Base-by-base conservation (phyloP, 2,329 filamentous ascomycete genomes). In the Penicillium psychrosexuale region DNA sequence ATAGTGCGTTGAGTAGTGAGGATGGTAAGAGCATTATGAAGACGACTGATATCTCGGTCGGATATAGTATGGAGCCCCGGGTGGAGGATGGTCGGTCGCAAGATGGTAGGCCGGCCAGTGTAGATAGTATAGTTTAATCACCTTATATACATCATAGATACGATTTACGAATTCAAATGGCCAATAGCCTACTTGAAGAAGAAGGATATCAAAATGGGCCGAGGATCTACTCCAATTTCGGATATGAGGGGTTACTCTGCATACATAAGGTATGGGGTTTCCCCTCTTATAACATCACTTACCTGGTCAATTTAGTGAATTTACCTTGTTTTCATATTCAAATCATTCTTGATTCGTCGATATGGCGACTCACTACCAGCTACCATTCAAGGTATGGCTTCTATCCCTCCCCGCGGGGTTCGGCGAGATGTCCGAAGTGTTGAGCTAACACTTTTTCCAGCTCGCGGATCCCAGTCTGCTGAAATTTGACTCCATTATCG, bases 401-500 rank as follows among this genome's bases (percentile, higher is more conserved):
- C 22, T 34, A 28, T 33, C 12, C 22, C 22, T 5, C 22, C 22
- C 22, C 22, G 22, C 48, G 51, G 43, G 40, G 37, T 19, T 61
- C 62, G 59, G 57, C 51, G 24, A 62, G 55, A 64, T 60, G 55
- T 56, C 58, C 60, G 61, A 60, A 47, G 19, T 30, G 8, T 22
- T 40, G 19, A 34, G 13, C 52, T 58, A 50, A 61, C 43, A 19
- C 49, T 9, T n/a, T 13, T 75, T 77, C 31, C 58, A 78, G 62
- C 73, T 84, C 33, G 68, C 74, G 19, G 76, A 84, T 64, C 72
- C 75, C 2, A 73, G 71, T 27, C 74, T 84, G 13, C 72, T 80
- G 15, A 74, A 78, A 33, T 75, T 75, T 39, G 77, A 82, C 56
- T 82, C 78, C 46, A 78, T 79, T 50, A 70, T 84, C 51, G 72